phyloP scores from a whole-genome alignment of 2,329 filamentous ascomycete genomes.

The Fusarium sp. region DNA sequence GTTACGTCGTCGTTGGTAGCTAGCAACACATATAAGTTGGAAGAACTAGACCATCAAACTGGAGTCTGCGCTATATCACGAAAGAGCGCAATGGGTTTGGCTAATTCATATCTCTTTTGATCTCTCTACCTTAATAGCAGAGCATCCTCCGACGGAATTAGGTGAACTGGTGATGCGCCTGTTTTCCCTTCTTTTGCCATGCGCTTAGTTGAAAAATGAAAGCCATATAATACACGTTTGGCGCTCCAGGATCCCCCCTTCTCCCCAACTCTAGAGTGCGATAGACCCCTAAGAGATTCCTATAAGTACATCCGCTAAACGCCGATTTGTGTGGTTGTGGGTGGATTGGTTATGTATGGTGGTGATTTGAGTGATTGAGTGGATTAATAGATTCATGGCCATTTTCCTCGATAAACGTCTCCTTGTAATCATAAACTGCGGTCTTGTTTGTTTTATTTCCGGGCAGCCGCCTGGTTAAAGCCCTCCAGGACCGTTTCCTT shows the following conservation, averaged over 20 bases:
- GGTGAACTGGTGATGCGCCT: constrained; percentile 17
- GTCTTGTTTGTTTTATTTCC: constrained; percentile 44
- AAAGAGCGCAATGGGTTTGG: constrained; percentile 5
- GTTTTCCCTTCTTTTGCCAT: constrained; percentile 35
- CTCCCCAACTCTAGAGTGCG: constrained; percentile 28
- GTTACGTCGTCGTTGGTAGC: no score
- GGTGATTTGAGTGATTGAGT: constrained; percentile 39
- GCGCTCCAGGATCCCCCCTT: constrained; percentile 16
- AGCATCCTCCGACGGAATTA: constrained; percentile 16
- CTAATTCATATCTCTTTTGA: constrained; percentile 32
- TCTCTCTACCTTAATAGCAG: constrained; percentile 19
- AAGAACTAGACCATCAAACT: no score
- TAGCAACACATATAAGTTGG: no score
- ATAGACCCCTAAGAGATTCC: constrained; percentile 37
- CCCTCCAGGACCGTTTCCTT: constrained; percentile 60
- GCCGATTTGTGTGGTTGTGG: constrained; percentile 45
- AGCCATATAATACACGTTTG: constrained; percentile 46
- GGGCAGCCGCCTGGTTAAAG: constrained; percentile 56
- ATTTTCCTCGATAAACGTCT: constrained; percentile 8
- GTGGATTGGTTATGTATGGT: constrained; percentile 36
- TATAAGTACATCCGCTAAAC: constrained; percentile 52
- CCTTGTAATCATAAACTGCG: not conserved
- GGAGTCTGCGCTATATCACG: no score
- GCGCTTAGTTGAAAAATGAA: constrained; percentile 23
- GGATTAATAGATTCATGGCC: constrained; percentile 12